phyloP scores from a whole-genome alignment of 225 moss, liverwort and hornwort genomes.

The Pseudisothecium myosuroides region DNA sequence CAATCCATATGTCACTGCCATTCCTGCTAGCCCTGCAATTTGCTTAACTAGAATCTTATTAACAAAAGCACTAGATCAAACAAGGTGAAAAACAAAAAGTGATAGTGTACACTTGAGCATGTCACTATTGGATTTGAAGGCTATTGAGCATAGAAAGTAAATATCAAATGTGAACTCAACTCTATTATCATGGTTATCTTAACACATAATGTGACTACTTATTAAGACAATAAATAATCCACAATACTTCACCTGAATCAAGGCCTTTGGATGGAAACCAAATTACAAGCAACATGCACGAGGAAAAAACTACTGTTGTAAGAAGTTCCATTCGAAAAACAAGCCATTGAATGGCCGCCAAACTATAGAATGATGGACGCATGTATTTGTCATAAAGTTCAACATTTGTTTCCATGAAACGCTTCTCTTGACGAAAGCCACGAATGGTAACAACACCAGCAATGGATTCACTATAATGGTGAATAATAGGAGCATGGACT shows the following conservation, averaged over 20 bases:
- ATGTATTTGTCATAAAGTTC: constrained; percentile 44
- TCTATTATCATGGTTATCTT: neutral
- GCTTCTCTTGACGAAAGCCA: constrained; percentile 38
- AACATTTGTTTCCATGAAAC: constrained; percentile 34
- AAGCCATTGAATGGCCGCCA: constrained; percentile 57
- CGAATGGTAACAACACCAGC: constrained; percentile 49
- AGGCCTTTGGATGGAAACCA: constrained; percentile 46
- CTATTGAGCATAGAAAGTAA: neutral
- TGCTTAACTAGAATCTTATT: neutral
- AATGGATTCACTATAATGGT: constrained; percentile 56
- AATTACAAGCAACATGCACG: constrained; percentile 33
- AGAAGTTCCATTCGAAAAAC: constrained; percentile 60
- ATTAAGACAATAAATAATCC: neutral
- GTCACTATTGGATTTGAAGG: neutral
- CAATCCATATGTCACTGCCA: constrained; percentile 55
- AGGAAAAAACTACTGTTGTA: constrained; percentile 43
- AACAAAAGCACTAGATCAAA: neutral
- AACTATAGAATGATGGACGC: constrained; percentile 48
- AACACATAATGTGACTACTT: neutral
- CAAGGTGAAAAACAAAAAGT: neutral
- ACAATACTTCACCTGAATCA: constrained; percentile 23
- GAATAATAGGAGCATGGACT: constrained; percentile 47
- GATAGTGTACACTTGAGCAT: neutral
- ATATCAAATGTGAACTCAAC: neutral
- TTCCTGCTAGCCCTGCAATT: constrained; percentile 37